phyloP scores from a whole-genome alignment of 345 rosid species.

The Dipteronia dyeriana region DNA sequence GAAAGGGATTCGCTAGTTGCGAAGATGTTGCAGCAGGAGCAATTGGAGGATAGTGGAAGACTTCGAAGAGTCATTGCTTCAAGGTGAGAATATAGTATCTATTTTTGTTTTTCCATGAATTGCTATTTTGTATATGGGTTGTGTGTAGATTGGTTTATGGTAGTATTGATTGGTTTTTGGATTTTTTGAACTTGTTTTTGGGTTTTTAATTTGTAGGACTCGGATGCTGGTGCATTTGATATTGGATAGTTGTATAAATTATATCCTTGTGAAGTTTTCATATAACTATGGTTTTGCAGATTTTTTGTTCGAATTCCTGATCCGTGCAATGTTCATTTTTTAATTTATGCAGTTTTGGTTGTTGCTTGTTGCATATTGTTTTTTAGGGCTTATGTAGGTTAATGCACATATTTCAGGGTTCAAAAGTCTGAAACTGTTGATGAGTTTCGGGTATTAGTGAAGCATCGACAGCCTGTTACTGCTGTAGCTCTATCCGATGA shows the following conservation, averaged over 20 bases:
- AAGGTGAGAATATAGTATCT: conserved; percentile 38
- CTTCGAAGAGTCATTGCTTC: conserved; percentile 71
- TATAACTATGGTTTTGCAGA: neutral
- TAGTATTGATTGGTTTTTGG: neutral
- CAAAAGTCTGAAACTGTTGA: conserved; percentile 56
- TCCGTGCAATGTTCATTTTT: neutral
- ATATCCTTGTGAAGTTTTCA: neutral
- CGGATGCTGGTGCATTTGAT: neutral
- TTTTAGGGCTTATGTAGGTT: conserved; percentile 20
- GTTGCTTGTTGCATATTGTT: neutral
- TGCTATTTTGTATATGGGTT: neutral
- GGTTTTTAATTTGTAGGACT: neutral
- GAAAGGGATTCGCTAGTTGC: conserved; percentile 61
- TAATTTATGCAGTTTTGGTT: neutral
- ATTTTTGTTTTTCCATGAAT: neutral
- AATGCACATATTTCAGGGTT: conserved; percentile 49
- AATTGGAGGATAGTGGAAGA: conserved; percentile 88
- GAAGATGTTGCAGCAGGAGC: conserved; percentile 73
- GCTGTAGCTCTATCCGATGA: conserved; percentile 88
- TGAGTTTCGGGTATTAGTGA: conserved; percentile 54
- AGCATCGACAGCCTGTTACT: conserved; percentile 79
- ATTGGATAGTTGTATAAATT: neutral
- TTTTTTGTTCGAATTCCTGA: neutral
- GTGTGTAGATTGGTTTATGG: neutral
- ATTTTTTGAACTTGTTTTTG: neutral